Evolutionary conservation across 257 asterid species (phyloP).

Genomic region (Lavandula angustifolia): DNA sequence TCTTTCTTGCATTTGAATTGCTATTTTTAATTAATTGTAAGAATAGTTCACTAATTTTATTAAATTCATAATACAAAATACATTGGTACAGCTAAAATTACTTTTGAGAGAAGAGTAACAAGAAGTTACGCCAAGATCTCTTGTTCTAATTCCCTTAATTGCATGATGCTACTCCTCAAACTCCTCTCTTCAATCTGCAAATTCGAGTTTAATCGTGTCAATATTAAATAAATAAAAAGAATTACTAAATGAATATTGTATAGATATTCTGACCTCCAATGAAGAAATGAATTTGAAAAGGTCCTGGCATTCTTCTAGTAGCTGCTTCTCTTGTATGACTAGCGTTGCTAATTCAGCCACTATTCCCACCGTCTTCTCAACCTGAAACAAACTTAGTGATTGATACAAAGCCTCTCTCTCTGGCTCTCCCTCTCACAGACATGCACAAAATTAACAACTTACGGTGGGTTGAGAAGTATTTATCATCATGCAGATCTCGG

Average conservation of each 20-base stretch:
- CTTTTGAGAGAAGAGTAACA: constrained; percentile 15
- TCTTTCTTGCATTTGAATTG: not conserved
- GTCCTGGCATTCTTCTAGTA: constrained; percentile 79
- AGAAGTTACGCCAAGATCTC: constrained; percentile 17
- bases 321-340: constrained; percentile 64
- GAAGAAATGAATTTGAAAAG: constrained; percentile 53
- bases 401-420: too few relatives aligned
- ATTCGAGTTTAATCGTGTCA: not conserved
- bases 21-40: too few relatives aligned
- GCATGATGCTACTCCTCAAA: constrained; percentile 62
- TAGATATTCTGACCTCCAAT: constrained; percentile 51
- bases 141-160: constrained; percentile 44
- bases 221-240: too few relatives aligned
- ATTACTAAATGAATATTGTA: not conserved
- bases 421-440: not conserved
- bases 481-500: constrained; percentile 43
- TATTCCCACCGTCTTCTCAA: constrained; percentile 41
- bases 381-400: constrained; percentile 29
- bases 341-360: constrained; percentile 59
- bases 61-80: not conserved
- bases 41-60: not conserved
- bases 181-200: constrained; percentile 68
- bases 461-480: constrained; percentile 52
- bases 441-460: not conserved
- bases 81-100: not conserved